A percentile compares a stretch with the other conserved stretches of the same genome.
Conservation (phyloP, 805 yeast genomes). For the Cyberlindnera petersonii region DNA sequence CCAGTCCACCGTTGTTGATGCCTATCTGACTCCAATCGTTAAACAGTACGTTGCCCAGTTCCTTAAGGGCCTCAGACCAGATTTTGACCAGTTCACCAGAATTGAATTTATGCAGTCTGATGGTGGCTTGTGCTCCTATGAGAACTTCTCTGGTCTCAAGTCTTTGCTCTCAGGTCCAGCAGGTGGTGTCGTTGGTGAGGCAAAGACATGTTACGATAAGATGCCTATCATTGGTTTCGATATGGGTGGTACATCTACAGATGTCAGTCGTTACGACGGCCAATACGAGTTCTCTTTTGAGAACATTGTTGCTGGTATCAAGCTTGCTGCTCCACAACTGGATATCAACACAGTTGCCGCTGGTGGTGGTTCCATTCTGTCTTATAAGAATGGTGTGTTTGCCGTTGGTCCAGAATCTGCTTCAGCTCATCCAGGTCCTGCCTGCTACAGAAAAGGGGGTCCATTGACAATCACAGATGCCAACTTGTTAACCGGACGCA, state of each 20-base stretch:
- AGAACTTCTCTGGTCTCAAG: slow-evolving; percentile 48
- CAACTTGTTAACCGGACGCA: slow-evolving; percentile 65
- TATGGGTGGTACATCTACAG: slow-evolving; percentile 92
- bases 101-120: slow-evolving; percentile 57
- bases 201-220: slow-evolving; percentile 46
- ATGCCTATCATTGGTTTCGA: slow-evolving; percentile 37
- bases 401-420: slow-evolving; percentile 87
- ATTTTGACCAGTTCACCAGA: slow-evolving; percentile 34
- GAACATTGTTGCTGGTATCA: slow-evolving; percentile 78
- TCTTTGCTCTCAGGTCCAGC: slow-evolving; percentile 59
- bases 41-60: slow-evolving; percentile 36
- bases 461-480: slow-evolving; percentile 87
- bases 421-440: slow-evolving; percentile 86
- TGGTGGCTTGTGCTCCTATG: slow-evolving; percentile 53
- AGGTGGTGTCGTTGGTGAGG: slow-evolving; percentile 59
- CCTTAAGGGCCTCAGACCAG: slow-evolving; percentile 30
- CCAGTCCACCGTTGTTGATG: slow-evolving; percentile 40
- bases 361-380: slow-evolving; percentile 72
- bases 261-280: slow-evolving; percentile 74
- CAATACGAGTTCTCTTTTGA: slow-evolving; percentile 72
- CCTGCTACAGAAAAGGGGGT: slow-evolving; percentile 81
- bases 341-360: slow-evolving; percentile 83
- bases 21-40: slow-evolving; percentile 43
- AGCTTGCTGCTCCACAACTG: slow-evolving; percentile 79
- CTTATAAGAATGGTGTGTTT: slow-evolving; percentile 68